A percentile compares a stretch with the other conserved stretches of the same genome.
Conservation (phyloP, 2,329 filamentous ascomycete species). For the Penicillium fuscoglaucum region DNA sequence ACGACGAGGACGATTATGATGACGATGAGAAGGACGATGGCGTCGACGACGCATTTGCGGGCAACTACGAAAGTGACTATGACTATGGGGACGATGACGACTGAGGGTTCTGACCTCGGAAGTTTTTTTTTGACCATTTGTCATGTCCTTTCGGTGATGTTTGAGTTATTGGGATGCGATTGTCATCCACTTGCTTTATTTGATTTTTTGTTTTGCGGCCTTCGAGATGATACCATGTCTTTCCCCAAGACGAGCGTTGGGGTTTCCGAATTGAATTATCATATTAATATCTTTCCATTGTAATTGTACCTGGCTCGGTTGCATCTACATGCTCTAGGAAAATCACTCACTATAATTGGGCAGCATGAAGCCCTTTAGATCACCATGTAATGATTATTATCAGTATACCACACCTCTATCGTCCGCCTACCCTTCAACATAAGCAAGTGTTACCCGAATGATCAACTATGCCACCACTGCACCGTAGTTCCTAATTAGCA, state of each 20-base stretch:
- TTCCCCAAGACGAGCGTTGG: conserved; percentile 1
- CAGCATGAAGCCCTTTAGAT: neutral
- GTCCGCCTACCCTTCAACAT: neutral
- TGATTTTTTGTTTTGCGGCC: neutral
- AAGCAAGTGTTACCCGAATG: neutral
- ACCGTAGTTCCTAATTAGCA: neutral
- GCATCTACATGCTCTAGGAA: neutral
- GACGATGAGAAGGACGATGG: conserved; percentile 35
- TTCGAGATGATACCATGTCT: conserved; percentile 14
- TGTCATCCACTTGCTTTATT: neutral
- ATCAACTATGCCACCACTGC: neutral
- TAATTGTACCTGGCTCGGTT: neutral
- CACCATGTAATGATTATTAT: neutral
- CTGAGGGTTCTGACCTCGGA: conserved; percentile 1
- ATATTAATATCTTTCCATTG: neutral
- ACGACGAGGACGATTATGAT: conserved; percentile 27
- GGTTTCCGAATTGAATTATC: conserved; percentile 3
- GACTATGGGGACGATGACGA: conserved; percentile 22
- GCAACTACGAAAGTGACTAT: conserved; percentile 31
- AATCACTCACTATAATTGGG: neutral
- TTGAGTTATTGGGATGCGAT: neutral
- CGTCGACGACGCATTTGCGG: conserved; percentile 36
- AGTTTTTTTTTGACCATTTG: neutral
- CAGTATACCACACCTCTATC: neutral
- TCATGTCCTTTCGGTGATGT: neutral